Base-by-base conservation (phyloP, 2,329 filamentous ascomycete species). In the Fusarium liriodendri region DNA sequence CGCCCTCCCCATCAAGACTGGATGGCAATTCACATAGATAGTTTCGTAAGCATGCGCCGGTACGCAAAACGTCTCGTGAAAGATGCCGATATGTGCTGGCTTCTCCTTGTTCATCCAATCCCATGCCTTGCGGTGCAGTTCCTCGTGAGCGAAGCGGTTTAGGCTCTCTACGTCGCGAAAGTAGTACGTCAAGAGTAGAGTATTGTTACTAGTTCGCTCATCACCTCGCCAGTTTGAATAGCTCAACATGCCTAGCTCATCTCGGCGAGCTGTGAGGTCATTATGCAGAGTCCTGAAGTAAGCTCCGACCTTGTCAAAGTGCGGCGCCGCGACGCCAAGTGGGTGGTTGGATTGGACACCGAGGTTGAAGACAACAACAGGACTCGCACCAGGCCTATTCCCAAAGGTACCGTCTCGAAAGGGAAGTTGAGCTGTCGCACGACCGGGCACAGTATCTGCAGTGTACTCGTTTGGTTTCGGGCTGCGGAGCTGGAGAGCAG, bases 61-160 rank as follows among this genome's bases (percentile, higher is more conserved):
- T 6, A 85, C 84, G 29, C 83, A 79, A 71, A 87, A 90, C 0
- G 85, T 84, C 83, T 91, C 89, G 76, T 91, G 89, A 69, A 83
- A 90, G 71, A 90, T 86, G 6, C 84, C 84, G 27, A 90, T 74
- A 70, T 88, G 82, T 29, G 76, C 73, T 45, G 80, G 70, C 29
- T 83, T 75, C 52, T 76, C 78, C 60, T 76, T 78, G 63, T 84
- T 82, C 78, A 85, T 88, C 85, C 85, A 89, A 55, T 86, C 83
- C 88, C 87, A 88, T 0, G 79, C 85, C 40, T 83, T 78, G 14
- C 85, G 83, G 75, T 91, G 89, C 10, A 85, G 64, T 8, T 82
- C 76, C 54, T 83, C 83, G 61, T 89, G 85, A 2, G 89, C 88
- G 71, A 89, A 91, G 18, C 78, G 79, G 76, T 90, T 85, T 18